A percentile compares a stretch with the other conserved stretches of the same genome.
These are phyloP conservation scores for Beauveria scarabaeidicola DNA, from an alignment of 2,329 filamentous ascomycete species.

Conservation along the genomic window DNA sequence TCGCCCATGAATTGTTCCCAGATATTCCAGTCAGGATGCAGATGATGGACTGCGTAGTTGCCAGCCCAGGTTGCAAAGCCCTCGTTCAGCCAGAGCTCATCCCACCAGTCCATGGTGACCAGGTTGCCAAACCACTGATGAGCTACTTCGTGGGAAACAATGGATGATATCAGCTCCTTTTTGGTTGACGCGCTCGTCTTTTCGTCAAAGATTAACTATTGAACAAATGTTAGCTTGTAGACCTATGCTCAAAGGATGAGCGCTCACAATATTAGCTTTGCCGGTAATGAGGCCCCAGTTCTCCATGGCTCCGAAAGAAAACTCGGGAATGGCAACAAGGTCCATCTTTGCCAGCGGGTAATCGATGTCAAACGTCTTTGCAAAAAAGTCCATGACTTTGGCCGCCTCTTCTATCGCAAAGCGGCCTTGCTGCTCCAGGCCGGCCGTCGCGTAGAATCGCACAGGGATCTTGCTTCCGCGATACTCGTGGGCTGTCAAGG, in stretches of 20 bases:
- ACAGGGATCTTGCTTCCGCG: constrained; percentile 83
- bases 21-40: constrained; percentile 97
- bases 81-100: constrained; percentile 93
- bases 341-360: constrained; percentile 42
- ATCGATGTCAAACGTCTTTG: constrained; percentile 79
- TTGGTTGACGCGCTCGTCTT: constrained; percentile 83
- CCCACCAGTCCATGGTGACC: constrained; percentile 98
- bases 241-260: no score
- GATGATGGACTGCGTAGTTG: constrained; percentile 76
- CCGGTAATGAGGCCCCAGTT: constrained; percentile 97
- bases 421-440: constrained; percentile 79
- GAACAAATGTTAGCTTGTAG: background rate
- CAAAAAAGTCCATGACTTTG: constrained; percentile 85
- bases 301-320: constrained; percentile 93
- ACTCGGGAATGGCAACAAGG: constrained; percentile 92
- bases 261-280: constrained; percentile 54
- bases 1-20: constrained; percentile 94
- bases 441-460: constrained; percentile 85
- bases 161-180: constrained; percentile 88
- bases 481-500: constrained; percentile 82
- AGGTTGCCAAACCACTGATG: constrained; percentile 98
- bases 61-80: constrained; percentile 59
- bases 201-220: constrained; percentile 67
- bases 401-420: constrained; percentile 88
- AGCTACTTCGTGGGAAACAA: constrained; percentile 91